phyloP scores from a whole-genome alignment of 2,329 filamentous ascomycete species.

The Triangularia setosa region DNA sequence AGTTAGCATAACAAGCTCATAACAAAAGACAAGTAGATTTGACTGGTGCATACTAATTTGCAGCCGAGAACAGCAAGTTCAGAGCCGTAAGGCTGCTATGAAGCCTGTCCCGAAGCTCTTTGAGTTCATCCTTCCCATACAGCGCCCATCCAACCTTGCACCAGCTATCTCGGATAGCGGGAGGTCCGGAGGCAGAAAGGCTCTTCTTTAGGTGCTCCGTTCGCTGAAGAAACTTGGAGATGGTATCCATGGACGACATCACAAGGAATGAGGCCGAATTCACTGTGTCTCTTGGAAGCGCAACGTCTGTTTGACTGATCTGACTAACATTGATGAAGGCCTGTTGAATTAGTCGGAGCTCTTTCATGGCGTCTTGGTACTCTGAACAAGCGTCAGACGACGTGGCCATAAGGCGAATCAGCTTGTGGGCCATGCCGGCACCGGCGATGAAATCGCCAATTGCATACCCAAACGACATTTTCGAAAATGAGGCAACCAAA shows the following conservation, averaged over 20 bases:
- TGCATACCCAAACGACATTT: background rate
- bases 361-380: background rate
- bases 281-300: background rate
- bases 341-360: background rate
- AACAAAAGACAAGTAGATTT: too few relatives aligned
- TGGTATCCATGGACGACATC: background rate
- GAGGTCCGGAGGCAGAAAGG: background rate
- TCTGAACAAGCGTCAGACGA: background rate
- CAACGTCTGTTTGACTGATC: background rate
- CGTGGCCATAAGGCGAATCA: background rate
- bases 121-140: background rate
- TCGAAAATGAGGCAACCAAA: background rate
- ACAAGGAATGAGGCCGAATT: background rate
- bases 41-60: background rate
- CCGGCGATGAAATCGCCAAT: background rate
- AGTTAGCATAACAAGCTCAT: too few relatives aligned
- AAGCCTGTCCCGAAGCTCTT: background rate
- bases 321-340: background rate
- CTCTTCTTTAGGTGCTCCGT: background rate
- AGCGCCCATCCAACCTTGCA: background rate
- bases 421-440: background rate
- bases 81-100: background rate
- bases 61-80: background rate
- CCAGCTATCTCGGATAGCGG: background rate
- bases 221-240: background rate